Percentiles rank a stretch among this genome's conserved stretches.
These are phyloP conservation scores for Globisporangium perplexum DNA, from an alignment of 352 stramenopile genomes.

Conservation along the genomic window DNA sequence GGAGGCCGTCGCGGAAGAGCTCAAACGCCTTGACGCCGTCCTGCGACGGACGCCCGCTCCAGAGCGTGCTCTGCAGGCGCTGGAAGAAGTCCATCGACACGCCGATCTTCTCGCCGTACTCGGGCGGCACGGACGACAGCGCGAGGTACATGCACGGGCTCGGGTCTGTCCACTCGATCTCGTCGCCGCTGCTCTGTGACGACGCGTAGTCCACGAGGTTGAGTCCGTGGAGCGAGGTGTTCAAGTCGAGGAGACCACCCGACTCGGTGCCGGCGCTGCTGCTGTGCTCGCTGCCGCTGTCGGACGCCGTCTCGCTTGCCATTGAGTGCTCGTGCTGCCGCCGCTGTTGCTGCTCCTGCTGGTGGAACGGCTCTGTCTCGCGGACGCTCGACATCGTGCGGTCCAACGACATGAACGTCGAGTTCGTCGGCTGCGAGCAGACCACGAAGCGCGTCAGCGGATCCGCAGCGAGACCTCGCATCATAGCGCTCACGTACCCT, in stretches of 20 bases:
- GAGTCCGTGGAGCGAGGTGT: slow-evolving; percentile 24
- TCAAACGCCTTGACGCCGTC: slow-evolving; percentile 34
- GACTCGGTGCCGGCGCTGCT: slow-evolving; percentile 9
- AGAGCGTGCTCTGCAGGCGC: slow-evolving; percentile 49
- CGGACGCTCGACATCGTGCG: slow-evolving; percentile 4
- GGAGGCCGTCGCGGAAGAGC: slow-evolving; percentile 21
- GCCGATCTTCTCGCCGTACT: slow-evolving; percentile 54
- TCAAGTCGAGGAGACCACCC: slow-evolving; percentile 17
- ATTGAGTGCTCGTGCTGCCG: slow-evolving; percentile 1
- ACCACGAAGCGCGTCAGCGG: neutral
- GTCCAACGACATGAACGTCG: slow-evolving; percentile 7
- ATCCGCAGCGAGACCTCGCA: neutral
- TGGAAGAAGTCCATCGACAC: slow-evolving; percentile 61
- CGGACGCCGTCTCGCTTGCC: slow-evolving; percentile 8
- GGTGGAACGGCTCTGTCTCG: neutral
- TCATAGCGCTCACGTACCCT: slow-evolving; percentile 6
- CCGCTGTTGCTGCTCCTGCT: neutral
- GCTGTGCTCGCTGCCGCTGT: slow-evolving; percentile 15
- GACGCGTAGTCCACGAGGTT: slow-evolving; percentile 20
- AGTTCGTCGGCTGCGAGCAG: slow-evolving; percentile 6
- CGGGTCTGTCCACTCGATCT: slow-evolving; percentile 14
- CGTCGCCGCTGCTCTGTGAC: slow-evolving; percentile 7
- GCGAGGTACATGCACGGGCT: slow-evolving; percentile 30
- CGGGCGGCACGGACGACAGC: slow-evolving; percentile 24
- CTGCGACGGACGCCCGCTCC: slow-evolving; percentile 17